Base-by-base conservation (phyloP, 2,329 filamentous ascomycete species). In the Penicillium sp. region DNA sequence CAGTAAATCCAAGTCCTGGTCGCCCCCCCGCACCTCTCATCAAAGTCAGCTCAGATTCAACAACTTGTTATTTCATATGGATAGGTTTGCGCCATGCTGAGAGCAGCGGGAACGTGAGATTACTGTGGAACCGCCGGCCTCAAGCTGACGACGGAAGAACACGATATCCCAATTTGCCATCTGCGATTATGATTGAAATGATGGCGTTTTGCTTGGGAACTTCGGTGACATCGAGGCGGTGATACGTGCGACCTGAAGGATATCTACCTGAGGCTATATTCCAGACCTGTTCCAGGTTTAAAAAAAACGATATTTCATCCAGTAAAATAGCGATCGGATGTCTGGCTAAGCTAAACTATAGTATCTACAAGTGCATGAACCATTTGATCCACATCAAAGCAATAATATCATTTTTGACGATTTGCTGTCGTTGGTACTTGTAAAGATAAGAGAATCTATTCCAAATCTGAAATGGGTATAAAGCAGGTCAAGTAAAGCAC, bases 381-480 rank as follows among this genome's bases (percentile, higher is more conserved):
- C 29, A 38, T 35, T 17, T 15, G 13, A 52, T 35, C 29, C n/a
- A 30, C 31, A 52, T 15, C 11, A 41, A 41, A 41, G 35, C 35
- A 41, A 19, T n/a, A 9, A 35, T 38, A 52, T 54, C 17, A 41
- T 54, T 26, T 26, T 26, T 23, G 38, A 41, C 35, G 35, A 41
- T 15, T 41, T 15, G 11, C 46, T 23, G n/a, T 45, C 52, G 45
- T 30, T 9, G 30, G 30, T 15, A 17, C 45, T 48, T 31, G 31
- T 29, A 57, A 38, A 11, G 49, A 48, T 44, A 58, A 26, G 15
- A 30, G 15, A 41, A 41, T 13, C 13, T 38, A 41, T 41, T 41
- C 35, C 35, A 7, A 35, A 56, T 49, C 48, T n/a, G 38, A 44
- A 49, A 31, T 38, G 58, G 62, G 58, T 64, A 61, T 64, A 45